phyloP scores from a whole-genome alignment of 257 asterid genomes.

The Solanum appendiculatum region DNA sequence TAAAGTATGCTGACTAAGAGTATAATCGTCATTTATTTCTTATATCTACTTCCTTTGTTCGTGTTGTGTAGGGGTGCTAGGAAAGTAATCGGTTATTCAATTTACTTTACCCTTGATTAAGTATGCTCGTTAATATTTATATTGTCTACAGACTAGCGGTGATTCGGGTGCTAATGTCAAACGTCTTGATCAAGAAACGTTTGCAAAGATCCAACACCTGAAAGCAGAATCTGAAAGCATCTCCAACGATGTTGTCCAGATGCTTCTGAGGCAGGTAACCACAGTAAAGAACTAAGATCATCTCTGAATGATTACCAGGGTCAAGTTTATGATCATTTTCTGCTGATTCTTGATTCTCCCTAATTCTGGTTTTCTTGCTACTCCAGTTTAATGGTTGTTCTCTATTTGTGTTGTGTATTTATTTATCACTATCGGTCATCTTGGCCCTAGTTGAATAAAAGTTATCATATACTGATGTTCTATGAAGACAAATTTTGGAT shows the following conservation, averaged over 20 bases:
- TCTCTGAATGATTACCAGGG: neutral
- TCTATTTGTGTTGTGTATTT: neutral
- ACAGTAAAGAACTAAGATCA: constrained; percentile 50
- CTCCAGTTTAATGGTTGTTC: neutral
- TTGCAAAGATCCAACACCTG: constrained; percentile 53
- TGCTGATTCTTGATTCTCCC: neutral
- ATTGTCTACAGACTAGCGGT: constrained; percentile 9
- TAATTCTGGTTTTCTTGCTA: neutral
- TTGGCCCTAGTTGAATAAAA: neutral
- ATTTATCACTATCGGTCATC: neutral
- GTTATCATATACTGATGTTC: neutral
- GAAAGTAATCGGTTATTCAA: neutral
- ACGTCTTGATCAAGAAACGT: constrained; percentile 81
- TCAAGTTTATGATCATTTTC: neutral
- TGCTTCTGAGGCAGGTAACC: constrained; percentile 89
- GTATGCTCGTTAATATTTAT: neutral
- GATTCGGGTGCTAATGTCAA: constrained; percentile 75
- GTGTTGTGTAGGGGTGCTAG: neutral
- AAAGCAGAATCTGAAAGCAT: constrained; percentile 61
- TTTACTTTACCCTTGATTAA: neutral
- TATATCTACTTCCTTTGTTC: neutral
- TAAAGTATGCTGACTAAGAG: neutral
- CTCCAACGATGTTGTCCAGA: constrained; percentile 61
- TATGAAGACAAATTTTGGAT: neutral
- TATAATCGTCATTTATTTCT: neutral